These are phyloP conservation scores for Entomortierella beljakovae DNA, from an alignment of 192 early-diverging fungal species.

Conservation along the genomic window DNA sequence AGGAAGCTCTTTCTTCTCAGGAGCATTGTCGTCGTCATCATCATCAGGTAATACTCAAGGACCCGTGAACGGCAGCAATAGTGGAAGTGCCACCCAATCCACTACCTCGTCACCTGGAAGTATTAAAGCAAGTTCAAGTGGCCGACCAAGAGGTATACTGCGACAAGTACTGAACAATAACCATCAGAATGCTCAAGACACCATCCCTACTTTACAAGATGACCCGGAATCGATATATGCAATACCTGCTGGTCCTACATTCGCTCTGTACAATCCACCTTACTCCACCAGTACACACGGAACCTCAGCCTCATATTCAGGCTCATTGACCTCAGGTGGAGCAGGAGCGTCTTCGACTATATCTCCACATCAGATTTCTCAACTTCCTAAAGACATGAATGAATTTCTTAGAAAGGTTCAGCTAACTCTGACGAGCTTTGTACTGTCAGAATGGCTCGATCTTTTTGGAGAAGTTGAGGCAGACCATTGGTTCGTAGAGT, in stretches of 20 bases:
- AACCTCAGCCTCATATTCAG: conserved; percentile 16
- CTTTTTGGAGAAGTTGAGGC: conserved; percentile 51
- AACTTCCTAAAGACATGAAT: conserved; percentile 34
- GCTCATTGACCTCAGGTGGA: conserved; percentile 17
- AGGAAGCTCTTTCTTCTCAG: conserved; percentile 33
- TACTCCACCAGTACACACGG: conserved; percentile 30
- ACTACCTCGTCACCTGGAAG: not conserved
- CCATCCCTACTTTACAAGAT: conserved; percentile 12
- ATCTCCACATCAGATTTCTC: conserved; percentile 23
- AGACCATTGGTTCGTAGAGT: conserved; percentile 55
- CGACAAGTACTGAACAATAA: conserved; percentile 12
- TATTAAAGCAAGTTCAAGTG: not conserved
- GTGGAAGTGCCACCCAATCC: conserved; percentile 1
- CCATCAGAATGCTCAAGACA: conserved; percentile 2
- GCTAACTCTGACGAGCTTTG: conserved; percentile 50
- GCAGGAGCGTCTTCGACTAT: conserved; percentile 19
- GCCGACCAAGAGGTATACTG: conserved; percentile 7
- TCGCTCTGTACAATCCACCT: conserved; percentile 42
- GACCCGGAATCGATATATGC: conserved; percentile 43
- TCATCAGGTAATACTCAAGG: not conserved
- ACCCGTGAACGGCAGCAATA: not conserved
- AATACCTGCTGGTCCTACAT: conserved; percentile 23
- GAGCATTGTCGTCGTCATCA: not conserved
- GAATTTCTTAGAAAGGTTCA: conserved; percentile 50
- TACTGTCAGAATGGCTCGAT: conserved; percentile 53